These are phyloP conservation scores for Quercus aquifolioides DNA, from an alignment of 306 rosid species.

Conservation along the genomic window DNA sequence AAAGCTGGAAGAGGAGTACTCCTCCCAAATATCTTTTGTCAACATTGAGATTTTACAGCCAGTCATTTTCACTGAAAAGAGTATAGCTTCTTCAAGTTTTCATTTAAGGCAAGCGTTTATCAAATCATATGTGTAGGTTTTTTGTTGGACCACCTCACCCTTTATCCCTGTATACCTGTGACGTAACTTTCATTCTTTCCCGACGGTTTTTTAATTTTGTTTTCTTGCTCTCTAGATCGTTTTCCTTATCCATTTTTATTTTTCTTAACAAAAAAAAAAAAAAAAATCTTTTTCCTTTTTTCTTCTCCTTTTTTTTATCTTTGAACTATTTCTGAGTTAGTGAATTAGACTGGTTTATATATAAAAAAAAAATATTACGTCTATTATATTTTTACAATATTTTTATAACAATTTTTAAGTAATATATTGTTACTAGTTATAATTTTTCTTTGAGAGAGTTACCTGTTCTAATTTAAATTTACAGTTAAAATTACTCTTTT, in stretches of 20 bases:
- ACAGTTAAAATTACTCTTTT: too few relatives aligned
- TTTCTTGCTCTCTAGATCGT: too few relatives aligned
- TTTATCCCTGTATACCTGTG: not conserved
- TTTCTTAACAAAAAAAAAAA: too few relatives aligned
- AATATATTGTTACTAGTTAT: too few relatives aligned
- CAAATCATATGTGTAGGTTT: not conserved
- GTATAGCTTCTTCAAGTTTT: conserved; percentile 17
- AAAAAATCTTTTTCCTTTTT: not conserved
- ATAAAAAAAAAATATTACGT: fast-evolving
- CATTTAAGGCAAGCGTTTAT: not conserved
- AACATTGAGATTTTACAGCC: too few relatives aligned
- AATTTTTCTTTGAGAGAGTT: too few relatives aligned
- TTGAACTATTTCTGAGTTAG: too few relatives aligned
- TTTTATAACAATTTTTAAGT: too few relatives aligned
- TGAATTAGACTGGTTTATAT: too few relatives aligned
- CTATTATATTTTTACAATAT: fast-evolving
- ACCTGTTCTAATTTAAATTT: fast-evolving
- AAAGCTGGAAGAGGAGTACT: not conserved
- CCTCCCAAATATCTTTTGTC: not conserved
- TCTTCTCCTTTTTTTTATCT: not conserved
- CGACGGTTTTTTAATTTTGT: not conserved
- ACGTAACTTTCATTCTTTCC: not conserved
- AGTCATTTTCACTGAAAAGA: conserved; percentile 29
- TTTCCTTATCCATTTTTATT: too few relatives aligned
- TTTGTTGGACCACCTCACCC: not conserved